These are phyloP conservation scores for Dothiorella sarmentorum DNA, from an alignment of 2,329 filamentous ascomycete genomes.

Conservation along the genomic window DNA sequence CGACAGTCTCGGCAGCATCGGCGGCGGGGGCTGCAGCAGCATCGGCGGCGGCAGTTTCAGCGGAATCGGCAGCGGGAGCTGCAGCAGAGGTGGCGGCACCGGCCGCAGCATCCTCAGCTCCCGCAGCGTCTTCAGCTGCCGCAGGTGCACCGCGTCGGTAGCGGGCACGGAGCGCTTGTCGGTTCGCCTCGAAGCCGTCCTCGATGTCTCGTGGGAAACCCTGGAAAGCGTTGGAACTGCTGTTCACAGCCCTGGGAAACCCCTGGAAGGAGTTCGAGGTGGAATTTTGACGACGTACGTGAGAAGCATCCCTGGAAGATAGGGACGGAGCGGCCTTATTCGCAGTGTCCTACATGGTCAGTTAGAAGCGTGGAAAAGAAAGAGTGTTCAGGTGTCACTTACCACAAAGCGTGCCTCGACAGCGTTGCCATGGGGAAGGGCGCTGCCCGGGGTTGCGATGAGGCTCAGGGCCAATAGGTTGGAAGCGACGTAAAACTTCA, in stretches of 20 bases:
- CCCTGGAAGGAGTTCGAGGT: slow-evolving; percentile 3
- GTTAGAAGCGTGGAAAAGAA: background rate
- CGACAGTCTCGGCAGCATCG: background rate
- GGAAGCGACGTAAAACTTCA: background rate
- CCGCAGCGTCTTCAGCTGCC: background rate
- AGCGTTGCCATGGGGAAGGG: background rate
- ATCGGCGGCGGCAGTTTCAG: background rate
- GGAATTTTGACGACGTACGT: slow-evolving; percentile 5
- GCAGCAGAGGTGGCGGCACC: background rate
- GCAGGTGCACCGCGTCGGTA: background rate
- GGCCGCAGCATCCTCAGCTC: background rate
- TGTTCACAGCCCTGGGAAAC: background rate
- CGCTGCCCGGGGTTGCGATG: background rate
- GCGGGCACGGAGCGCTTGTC: background rate
- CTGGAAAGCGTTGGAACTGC: slow-evolving; percentile 1
- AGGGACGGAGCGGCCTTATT: background rate
- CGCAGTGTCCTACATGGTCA: background rate
- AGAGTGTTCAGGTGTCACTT: background rate
- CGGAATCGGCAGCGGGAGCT: background rate
- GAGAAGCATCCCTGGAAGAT: background rate
- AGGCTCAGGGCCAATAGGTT: slow-evolving; percentile 5
- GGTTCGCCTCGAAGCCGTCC: background rate
- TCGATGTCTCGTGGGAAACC: background rate
- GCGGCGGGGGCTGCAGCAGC: background rate
- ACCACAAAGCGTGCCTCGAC: slow-evolving; percentile 5